phyloP scores from a whole-genome alignment of 2,329 filamentous ascomycete species.

The Botrytis fabae region DNA sequence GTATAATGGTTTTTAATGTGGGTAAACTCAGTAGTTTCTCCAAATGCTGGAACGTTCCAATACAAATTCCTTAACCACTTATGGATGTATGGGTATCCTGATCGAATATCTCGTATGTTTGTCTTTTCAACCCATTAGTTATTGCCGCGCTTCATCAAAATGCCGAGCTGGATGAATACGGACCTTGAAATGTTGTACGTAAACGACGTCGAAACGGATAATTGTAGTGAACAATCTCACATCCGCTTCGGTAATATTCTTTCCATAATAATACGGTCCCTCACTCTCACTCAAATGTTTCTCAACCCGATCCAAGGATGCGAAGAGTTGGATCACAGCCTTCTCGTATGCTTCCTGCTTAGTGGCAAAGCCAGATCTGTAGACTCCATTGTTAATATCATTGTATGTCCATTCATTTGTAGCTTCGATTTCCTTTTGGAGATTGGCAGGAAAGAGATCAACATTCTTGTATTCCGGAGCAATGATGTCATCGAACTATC shows the following conservation, averaged over 20 bases:
- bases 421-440: constrained; percentile 69
- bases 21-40: constrained; percentile 41
- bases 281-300: constrained; percentile 55
- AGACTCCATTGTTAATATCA: constrained; percentile 69
- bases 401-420: constrained; percentile 81
- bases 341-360: constrained; percentile 80
- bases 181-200: constrained; percentile 86
- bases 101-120: constrained; percentile 50
- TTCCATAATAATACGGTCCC: constrained; percentile 74
- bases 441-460: constrained; percentile 64
- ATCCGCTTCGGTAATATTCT: constrained; percentile 76
- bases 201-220: constrained; percentile 67
- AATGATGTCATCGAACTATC: constrained; percentile 73
- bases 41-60: constrained; percentile 67
- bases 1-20: constrained; percentile 86
- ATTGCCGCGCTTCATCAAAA: no score
- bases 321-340: constrained; percentile 70
- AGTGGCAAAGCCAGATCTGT: constrained; percentile 80
- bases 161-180: constrained; percentile 51
- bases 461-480: constrained; percentile 59
- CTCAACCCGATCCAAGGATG: constrained; percentile 75
- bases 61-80: constrained; percentile 66
- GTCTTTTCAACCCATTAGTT: constrained; percentile 44
- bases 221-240: constrained; percentile 68
- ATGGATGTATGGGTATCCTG: constrained; percentile 62